Evolutionary conservation across 495 filamentous ascomycete genomes (phyloP).

Genomic region (Talaromyces stipitatus): DNA sequence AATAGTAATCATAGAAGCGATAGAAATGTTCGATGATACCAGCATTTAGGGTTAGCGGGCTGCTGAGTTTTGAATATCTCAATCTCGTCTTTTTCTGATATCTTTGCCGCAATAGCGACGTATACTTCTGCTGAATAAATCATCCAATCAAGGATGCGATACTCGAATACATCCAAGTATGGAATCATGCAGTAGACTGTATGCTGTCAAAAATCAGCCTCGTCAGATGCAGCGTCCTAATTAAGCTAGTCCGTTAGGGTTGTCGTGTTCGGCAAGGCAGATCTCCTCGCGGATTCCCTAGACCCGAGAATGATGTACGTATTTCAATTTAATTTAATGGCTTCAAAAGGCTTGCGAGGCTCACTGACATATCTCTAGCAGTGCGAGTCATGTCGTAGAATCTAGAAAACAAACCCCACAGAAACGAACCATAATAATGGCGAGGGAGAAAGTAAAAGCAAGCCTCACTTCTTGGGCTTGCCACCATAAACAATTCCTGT

Average conservation of each 20-base stretch:
- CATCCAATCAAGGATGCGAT: background rate
- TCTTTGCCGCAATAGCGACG: no score
- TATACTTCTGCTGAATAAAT: no score
- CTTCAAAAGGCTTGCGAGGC: no score
- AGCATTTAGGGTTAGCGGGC: background rate
- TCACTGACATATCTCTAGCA: no score
- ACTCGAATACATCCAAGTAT: background rate
- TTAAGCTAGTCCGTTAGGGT: background rate
- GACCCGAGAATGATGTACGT: no score
- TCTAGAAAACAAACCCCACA: background rate
- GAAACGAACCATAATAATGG: background rate
- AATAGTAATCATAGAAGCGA: conserved; percentile 9
- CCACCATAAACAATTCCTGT: background rate
- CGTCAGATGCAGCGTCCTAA: background rate
- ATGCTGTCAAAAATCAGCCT: background rate
- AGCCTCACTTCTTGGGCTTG: background rate
- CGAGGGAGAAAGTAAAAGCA: background rate
- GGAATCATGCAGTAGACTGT: background rate
- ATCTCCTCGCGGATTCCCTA: background rate
- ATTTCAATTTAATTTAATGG: no score
- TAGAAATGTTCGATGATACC: background rate
- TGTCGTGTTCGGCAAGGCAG: background rate
- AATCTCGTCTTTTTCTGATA: no score
- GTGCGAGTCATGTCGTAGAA: background rate
- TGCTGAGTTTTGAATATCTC: background rate